Percentiles rank a stretch among this genome's conserved stretches.
phyloP scores from a whole-genome alignment of 163 green algal species.

The Chlorella variabilis region DNA sequence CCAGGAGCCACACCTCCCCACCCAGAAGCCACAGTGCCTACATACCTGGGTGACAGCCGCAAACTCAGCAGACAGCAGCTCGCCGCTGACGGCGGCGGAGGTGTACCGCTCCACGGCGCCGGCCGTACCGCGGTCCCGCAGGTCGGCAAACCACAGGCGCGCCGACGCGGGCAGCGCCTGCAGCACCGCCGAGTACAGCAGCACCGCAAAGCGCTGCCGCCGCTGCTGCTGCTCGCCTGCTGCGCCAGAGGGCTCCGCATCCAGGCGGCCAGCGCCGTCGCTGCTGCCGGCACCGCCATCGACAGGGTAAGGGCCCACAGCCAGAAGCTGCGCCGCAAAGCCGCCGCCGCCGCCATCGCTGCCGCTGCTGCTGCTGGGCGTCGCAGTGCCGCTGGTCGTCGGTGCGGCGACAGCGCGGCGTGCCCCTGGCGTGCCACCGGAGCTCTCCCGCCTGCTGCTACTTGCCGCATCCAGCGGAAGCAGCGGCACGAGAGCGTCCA shows the following conservation, averaged over 20 bases:
- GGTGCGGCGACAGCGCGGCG: neutral
- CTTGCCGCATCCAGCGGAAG: conserved; percentile 56
- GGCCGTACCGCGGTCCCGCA: conserved; percentile 64
- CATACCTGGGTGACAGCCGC: conserved; percentile 45
- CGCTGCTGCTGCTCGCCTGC: neutral
- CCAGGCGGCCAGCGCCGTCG: neutral
- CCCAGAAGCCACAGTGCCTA: too few species aligned
- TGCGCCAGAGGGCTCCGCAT: neutral
- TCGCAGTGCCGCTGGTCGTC: conserved; percentile 8
- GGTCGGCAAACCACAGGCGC: conserved; percentile 78
- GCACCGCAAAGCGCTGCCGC: conserved; percentile 32
- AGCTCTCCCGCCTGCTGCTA: neutral
- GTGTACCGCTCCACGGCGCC: conserved; percentile 81
- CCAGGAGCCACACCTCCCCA: too few species aligned
- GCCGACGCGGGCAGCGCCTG: conserved; percentile 71
- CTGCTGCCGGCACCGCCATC: conserved; percentile 1
- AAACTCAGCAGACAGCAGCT: conserved; percentile 76
- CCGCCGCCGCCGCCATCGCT: neutral
- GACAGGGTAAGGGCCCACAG: neutral
- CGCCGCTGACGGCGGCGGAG: conserved; percentile 62
- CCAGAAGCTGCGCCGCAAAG: conserved; percentile 7
- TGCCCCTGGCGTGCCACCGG: neutral
- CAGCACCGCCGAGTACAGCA: conserved; percentile 71
- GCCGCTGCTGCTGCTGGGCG: neutral
- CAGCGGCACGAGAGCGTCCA: conserved; percentile 59